These are phyloP conservation scores for Pichia sp. DNA, from an alignment of 1,139 yeast species.

Conservation along the genomic window DNA sequence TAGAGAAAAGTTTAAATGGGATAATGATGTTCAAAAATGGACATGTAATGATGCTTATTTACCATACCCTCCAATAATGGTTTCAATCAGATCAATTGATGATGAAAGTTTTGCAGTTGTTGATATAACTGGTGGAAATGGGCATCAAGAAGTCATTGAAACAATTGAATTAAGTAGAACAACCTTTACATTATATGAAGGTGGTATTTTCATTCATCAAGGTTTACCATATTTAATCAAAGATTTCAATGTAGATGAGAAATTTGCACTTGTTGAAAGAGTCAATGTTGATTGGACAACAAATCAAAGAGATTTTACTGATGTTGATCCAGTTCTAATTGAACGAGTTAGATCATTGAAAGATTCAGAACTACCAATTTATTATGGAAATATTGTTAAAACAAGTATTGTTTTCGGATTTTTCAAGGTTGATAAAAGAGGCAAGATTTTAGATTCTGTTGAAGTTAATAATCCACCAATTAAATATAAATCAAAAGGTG, in stretches of 20 bases:
- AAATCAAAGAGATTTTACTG: conserved; percentile 82
- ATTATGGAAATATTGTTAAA: conserved; percentile 65
- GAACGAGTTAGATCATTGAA: conserved; percentile 54
- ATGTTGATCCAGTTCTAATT: conserved; percentile 78
- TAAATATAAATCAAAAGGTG: conserved; percentile 60
- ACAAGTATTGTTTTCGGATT: conserved; percentile 84
- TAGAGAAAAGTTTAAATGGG: conserved; percentile 35
- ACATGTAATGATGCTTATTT: conserved; percentile 58
- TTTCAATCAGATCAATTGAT: conserved; percentile 75
- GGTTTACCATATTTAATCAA: conserved; percentile 83
- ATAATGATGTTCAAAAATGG: conserved; percentile 35
- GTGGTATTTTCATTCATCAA: conserved; percentile 90
- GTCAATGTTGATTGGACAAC: conserved; percentile 95
- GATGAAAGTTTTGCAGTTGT: conserved; percentile 80
- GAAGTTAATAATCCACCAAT: conserved; percentile 90
- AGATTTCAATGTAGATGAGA: conserved; percentile 70
- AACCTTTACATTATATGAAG: conserved; percentile 87
- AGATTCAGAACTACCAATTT: conserved; percentile 55
- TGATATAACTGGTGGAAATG: conserved; percentile 59
- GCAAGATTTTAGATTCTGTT: conserved; percentile 81
- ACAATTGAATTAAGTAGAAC: conserved; percentile 88
- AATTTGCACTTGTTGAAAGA: conserved; percentile 74
- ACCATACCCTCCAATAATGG: conserved; percentile 75
- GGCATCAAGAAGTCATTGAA: conserved; percentile 71
- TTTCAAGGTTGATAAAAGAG: conserved; percentile 72